These are phyloP conservation scores for Cucurbita moschata DNA, from an alignment of 306 rosid species.

Conservation along the genomic window DNA sequence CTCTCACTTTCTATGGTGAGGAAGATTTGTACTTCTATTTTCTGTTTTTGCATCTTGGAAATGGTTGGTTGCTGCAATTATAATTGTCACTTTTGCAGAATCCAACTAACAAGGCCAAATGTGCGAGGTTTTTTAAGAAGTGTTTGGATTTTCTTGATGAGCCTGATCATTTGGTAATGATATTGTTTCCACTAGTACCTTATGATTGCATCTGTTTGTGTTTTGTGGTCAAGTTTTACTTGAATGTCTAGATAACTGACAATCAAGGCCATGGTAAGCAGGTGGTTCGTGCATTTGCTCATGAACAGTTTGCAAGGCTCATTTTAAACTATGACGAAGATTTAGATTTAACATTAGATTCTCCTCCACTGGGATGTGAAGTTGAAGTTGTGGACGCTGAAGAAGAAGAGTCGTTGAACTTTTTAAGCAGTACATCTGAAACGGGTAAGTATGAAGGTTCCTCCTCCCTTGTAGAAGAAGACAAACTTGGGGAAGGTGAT, in stretches of 20 bases:
- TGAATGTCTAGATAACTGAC: conserved; percentile 8
- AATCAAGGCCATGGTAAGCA: conserved; percentile 25
- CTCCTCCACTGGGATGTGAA: conserved; percentile 46
- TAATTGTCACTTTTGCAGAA: conserved; percentile 40
- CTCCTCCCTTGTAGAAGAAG: conserved; percentile 23
- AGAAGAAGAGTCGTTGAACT: conserved; percentile 52
- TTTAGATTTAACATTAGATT: conserved; percentile 56
- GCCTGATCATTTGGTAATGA: conserved; percentile 75
- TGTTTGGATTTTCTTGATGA: conserved; percentile 88
- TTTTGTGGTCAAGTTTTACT: conserved; percentile 2
- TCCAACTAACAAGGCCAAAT: conserved; percentile 65
- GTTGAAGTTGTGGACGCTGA: conserved; percentile 47
- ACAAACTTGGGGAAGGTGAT: conserved; percentile 25
- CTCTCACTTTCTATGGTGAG: conserved; percentile 89
- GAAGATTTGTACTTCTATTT: conserved; percentile 10
- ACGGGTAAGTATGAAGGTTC: conserved; percentile 21
- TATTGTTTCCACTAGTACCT: background rate
- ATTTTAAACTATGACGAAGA: conserved; percentile 64
- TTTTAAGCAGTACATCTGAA: conserved; percentile 39
- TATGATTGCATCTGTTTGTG: background rate
- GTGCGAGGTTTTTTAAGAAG: conserved; percentile 67
- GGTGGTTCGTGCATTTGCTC: conserved; percentile 93
- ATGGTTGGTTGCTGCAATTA: conserved; percentile 13
- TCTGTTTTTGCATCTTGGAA: conserved; percentile 6
- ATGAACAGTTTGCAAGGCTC: conserved; percentile 94